Conservation (phyloP, 805 yeast genomes). For the Metschnikowia chrysomelidarum region DNA sequence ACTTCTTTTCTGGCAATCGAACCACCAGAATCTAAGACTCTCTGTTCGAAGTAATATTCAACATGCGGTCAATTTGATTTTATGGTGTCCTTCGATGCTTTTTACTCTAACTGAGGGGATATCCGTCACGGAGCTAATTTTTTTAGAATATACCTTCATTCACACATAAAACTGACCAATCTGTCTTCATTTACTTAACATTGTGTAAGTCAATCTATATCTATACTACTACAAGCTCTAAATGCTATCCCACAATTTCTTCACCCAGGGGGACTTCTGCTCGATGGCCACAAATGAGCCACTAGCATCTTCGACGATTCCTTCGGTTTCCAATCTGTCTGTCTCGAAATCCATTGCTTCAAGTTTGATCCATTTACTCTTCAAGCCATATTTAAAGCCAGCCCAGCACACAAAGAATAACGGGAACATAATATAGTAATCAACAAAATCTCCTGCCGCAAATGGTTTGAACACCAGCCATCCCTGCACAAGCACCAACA, state of each 20-base stretch:
- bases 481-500: conserved; percentile 23
- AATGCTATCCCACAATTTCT: conserved; percentile 4
- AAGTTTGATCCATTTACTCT: conserved; percentile 5
- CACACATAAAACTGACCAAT: too few species aligned
- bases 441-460: conserved; percentile 21
- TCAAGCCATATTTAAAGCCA: conserved; percentile 5
- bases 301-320: conserved; percentile 1
- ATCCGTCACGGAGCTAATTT: too few species aligned
- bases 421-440: conserved; percentile 20
- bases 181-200: too few species aligned
- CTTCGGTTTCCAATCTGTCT: conserved; percentile 8
- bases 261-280: neutral
- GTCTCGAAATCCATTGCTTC: conserved; percentile 9
- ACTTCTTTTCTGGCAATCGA: too few species aligned
- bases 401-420: conserved; percentile 9
- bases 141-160: too few species aligned
- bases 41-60: too few species aligned
- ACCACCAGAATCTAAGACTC: too few species aligned
- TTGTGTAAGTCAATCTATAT: too few species aligned
- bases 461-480: conserved; percentile 24
- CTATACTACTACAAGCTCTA: too few species aligned
- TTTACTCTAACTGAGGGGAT: too few species aligned
- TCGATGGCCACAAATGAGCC: neutral
- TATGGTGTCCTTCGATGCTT: too few species aligned
- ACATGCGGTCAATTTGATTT: too few species aligned